phyloP scores from a whole-genome alignment of 2,329 filamentous ascomycete genomes.

The Colletotrichum limetticola region DNA sequence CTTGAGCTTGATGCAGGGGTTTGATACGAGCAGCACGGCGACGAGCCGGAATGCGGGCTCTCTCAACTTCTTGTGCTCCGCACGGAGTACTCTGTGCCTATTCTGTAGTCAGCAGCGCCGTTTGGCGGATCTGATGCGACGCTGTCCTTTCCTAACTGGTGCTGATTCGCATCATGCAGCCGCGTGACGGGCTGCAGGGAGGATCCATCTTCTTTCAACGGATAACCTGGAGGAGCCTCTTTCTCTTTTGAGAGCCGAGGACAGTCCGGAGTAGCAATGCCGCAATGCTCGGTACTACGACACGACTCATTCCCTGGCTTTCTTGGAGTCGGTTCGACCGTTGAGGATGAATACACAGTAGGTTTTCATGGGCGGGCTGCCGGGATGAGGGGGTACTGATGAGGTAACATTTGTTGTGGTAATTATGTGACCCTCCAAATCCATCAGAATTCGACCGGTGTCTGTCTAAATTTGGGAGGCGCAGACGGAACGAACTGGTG shows the following conservation, averaged over 20 bases:
- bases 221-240: background rate
- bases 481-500: constrained; percentile 7
- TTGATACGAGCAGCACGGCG: background rate
- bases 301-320: background rate
- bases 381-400: background rate
- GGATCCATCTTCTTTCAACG: constrained; percentile 5
- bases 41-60: background rate
- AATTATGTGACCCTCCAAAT: background rate
- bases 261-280: background rate
- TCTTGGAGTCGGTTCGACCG: background rate
- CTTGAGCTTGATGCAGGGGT: background rate
- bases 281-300: background rate
- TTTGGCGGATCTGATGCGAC: background rate
- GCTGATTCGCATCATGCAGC: constrained; percentile 18
- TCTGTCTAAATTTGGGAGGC: constrained; percentile 25
- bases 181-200: constrained; percentile 10
- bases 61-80: too few relatives aligned
- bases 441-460: background rate
- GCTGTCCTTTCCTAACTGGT: background rate
- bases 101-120: background rate
- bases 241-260: background rate
- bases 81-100: too few relatives aligned
- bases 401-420: constrained; percentile 6
- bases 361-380: background rate
- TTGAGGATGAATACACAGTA: background rate